These are phyloP conservation scores for Dacryopinax primogenitus DNA, from an alignment of 768 basidiomycete genomes.

Conservation along the genomic window DNA sequence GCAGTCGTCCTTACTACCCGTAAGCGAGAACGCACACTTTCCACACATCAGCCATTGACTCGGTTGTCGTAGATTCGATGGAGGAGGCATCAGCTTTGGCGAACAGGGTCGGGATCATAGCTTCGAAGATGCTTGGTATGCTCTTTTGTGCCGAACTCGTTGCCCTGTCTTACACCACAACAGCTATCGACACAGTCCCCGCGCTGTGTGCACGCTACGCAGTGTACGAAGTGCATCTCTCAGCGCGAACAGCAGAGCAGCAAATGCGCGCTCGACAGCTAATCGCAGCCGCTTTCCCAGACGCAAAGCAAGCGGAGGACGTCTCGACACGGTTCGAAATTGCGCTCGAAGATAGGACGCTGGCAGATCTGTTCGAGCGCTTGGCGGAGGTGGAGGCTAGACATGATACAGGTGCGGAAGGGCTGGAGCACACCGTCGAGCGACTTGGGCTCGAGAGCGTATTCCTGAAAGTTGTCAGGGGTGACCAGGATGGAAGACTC, in stretches of 20 bases:
- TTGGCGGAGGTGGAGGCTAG: slow-evolving; percentile 37
- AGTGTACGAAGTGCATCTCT: slow-evolving; percentile 65
- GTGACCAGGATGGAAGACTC: slow-evolving; percentile 26
- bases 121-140: slow-evolving; percentile 54
- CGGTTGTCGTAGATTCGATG: slow-evolving; percentile 48
- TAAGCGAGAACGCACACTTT: too few species aligned
- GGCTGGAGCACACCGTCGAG: slow-evolving; percentile 56
- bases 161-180: slow-evolving; percentile 19
- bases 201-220: slow-evolving; percentile 54
- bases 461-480: slow-evolving; percentile 56
- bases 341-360: slow-evolving; percentile 39
- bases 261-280: slow-evolving; percentile 42
- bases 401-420: background rate
- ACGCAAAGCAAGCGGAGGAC: slow-evolving; percentile 54
- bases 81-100: slow-evolving; percentile 71
- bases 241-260: slow-evolving; percentile 51
- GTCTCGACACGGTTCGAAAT: slow-evolving; percentile 67
- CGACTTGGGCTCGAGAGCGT: slow-evolving; percentile 57
- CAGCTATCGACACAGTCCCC: slow-evolving; percentile 53
- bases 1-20: slow-evolving; percentile 62
- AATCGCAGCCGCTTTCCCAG: slow-evolving; percentile 46
- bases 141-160: slow-evolving; percentile 18
- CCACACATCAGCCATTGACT: too few species aligned
- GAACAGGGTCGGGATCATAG: slow-evolving; percentile 62
- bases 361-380: slow-evolving; percentile 46